Percentiles rank a stretch among this genome's conserved stretches.
These are phyloP conservation scores for Bryopsis sp. DNA, from an alignment of 139 green algal species.

Conservation along the genomic window DNA sequence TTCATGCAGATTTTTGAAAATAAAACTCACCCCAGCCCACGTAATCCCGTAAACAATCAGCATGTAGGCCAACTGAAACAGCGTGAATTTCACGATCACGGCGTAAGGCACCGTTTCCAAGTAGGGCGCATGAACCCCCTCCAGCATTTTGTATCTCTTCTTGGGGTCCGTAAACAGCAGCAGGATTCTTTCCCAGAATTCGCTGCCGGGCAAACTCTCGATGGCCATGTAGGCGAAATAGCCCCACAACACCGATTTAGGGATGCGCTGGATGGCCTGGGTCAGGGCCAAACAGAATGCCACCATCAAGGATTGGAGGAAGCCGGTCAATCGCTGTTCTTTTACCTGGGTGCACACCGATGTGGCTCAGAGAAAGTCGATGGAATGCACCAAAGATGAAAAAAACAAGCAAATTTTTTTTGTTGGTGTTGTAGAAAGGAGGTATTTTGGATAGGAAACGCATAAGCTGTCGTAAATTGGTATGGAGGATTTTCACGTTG, in stretches of 20 bases:
- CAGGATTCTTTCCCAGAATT: conserved; percentile 61
- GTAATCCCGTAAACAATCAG: conserved; percentile 50
- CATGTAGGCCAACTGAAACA: conserved; percentile 46
- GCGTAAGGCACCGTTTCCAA: conserved; percentile 54
- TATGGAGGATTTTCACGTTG: too few relatives aligned
- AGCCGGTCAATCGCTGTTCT: conserved; percentile 62
- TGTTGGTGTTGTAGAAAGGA: too few relatives aligned
- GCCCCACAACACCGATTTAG: conserved; percentile 61
- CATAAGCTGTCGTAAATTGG: too few relatives aligned
- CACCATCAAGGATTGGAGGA: conserved; percentile 66
- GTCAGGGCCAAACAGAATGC: conserved; percentile 54
- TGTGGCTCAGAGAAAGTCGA: too few relatives aligned
- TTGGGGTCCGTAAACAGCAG: conserved; percentile 58
- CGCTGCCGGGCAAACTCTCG: conserved; percentile 57
- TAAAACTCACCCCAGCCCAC: conserved; percentile 26
- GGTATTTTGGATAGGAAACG: too few relatives aligned
- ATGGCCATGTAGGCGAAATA: conserved; percentile 89
- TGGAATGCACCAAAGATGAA: too few relatives aligned
- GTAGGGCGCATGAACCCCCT: conserved; percentile 44
- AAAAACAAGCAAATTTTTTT: too few relatives aligned
- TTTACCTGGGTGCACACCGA: conserved; percentile 37
- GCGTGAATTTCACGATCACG: conserved; percentile 57
- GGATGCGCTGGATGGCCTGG: conserved; percentile 54
- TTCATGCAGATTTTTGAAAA: too few relatives aligned
- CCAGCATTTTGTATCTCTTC: conserved; percentile 31